phyloP scores from a whole-genome alignment of 805 yeast genomes.

The Metschnikowia sp. region DNA sequence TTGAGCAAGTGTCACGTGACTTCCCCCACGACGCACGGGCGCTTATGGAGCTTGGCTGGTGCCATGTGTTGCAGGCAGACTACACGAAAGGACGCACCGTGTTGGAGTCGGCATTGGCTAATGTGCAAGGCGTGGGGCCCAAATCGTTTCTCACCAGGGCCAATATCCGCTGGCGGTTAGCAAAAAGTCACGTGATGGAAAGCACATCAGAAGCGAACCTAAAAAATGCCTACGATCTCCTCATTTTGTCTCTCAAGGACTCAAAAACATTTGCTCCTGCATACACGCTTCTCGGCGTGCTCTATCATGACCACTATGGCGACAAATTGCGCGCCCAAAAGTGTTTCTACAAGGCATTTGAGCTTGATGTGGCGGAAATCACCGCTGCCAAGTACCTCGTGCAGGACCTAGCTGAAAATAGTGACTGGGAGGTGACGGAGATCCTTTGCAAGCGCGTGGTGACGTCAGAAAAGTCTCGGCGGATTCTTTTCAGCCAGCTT shows the following conservation, averaged over 20 bases:
- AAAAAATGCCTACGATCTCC: slow-evolving; percentile 51
- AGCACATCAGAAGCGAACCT: slow-evolving; percentile 20
- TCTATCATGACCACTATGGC: slow-evolving; percentile 56
- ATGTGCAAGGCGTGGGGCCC: slow-evolving; percentile 49
- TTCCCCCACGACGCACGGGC: slow-evolving; percentile 58
- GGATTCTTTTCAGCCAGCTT: slow-evolving; percentile 33
- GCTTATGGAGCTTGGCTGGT: slow-evolving; percentile 73
- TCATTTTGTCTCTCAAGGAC: slow-evolving; percentile 61
- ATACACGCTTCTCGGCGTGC: slow-evolving; percentile 73
- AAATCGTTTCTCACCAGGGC: slow-evolving; percentile 58
- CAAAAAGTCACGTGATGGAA: slow-evolving; percentile 53
- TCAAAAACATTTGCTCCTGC: slow-evolving; percentile 70
- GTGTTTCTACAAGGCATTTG: slow-evolving; percentile 87
- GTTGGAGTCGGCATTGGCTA: slow-evolving; percentile 41
- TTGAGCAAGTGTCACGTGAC: slow-evolving; percentile 48
- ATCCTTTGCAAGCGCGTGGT: slow-evolving; percentile 65
- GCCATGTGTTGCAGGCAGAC: slow-evolving; percentile 54
- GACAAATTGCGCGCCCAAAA: slow-evolving; percentile 73
- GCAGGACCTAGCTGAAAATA: slow-evolving; percentile 56
- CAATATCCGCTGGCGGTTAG: slow-evolving; percentile 65
- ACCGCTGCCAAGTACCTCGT: slow-evolving; percentile 73
- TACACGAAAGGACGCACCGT: slow-evolving; percentile 49
- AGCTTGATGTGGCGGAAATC: slow-evolving; percentile 73
- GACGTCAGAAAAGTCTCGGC: slow-evolving; percentile 56
- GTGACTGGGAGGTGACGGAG: slow-evolving; percentile 86